phyloP scores from a whole-genome alignment of 1,139 yeast genomes.

The Blastobotrys buckinghamii region DNA sequence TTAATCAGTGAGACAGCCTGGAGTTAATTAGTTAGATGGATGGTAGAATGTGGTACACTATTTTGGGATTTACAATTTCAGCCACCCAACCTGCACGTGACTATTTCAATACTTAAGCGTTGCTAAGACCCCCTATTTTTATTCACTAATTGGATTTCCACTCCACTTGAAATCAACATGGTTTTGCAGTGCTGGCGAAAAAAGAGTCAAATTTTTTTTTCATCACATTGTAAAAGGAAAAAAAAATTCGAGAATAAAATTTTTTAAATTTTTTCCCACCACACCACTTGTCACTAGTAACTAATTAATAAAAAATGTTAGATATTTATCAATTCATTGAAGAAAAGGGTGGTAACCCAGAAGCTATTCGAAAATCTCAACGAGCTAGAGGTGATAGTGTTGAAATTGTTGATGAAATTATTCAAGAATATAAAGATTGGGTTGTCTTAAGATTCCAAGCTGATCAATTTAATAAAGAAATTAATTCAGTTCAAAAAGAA shows the following conservation, averaged over 20 bases:
- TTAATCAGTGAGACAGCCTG: too few relatives aligned
- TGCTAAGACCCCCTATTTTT: not conserved
- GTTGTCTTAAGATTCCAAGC: conserved; percentile 83
- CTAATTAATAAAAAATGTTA: conserved; percentile 53
- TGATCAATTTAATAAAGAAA: conserved; percentile 81
- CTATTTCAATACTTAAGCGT: too few relatives aligned
- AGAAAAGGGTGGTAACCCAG: conserved; percentile 96
- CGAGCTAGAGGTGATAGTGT: conserved; percentile 92
- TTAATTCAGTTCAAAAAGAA: conserved; percentile 84
- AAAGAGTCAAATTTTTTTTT: not conserved
- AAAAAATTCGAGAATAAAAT: not conserved
- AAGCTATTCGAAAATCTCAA: conserved; percentile 79
- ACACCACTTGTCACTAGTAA: not conserved
- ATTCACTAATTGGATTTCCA: too few relatives aligned
- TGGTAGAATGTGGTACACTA: too few relatives aligned
- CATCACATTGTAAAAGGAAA: too few relatives aligned
- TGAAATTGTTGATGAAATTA: conserved; percentile 92
- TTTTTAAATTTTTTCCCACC: conserved; percentile 1
- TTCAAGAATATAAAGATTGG: conserved; percentile 88
- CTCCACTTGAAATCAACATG: too few relatives aligned
- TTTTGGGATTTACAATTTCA: too few relatives aligned
- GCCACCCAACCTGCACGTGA: too few relatives aligned
- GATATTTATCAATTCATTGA: conserved; percentile 86
- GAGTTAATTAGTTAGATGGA: too few relatives aligned
- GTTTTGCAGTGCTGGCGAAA: not conserved